phyloP scores from a whole-genome alignment of 164 flowering plant species.

The Kingdonia uniflora region DNA sequence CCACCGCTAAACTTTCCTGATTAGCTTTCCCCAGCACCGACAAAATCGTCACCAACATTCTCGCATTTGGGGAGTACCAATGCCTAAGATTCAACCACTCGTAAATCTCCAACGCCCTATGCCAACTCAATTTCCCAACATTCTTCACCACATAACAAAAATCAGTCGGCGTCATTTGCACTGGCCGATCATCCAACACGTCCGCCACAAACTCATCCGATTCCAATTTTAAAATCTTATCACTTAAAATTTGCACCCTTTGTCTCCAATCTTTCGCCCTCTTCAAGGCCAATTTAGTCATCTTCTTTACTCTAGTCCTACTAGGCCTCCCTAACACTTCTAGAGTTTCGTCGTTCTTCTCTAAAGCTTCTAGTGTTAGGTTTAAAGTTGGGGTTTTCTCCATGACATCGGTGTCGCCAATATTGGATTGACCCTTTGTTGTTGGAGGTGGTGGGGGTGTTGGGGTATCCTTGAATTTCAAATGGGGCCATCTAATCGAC shows the following conservation, averaged over 20 bases:
- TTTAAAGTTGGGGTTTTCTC: not conserved
- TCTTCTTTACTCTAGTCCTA: slow-evolving; percentile 53
- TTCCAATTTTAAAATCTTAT: slow-evolving; percentile 46
- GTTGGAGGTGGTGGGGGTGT: slow-evolving; percentile 14
- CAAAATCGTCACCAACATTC: slow-evolving; percentile 86
- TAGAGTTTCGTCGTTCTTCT: slow-evolving; percentile 20
- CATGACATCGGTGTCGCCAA: slow-evolving; percentile 6
- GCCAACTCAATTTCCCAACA: slow-evolving; percentile 80
- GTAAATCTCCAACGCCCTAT: slow-evolving; percentile 77
- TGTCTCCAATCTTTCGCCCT: slow-evolving; percentile 87
- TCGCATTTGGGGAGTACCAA: slow-evolving; percentile 73
- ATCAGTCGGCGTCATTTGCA: slow-evolving; percentile 92
- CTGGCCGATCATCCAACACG: slow-evolving; percentile 57
- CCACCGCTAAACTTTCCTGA: slow-evolving; percentile 72
- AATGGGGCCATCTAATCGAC: slow-evolving; percentile 73
- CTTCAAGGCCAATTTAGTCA: slow-evolving; percentile 71
- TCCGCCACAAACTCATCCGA: slow-evolving; percentile 70
- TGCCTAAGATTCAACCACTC: slow-evolving; percentile 86
- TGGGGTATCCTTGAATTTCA: slow-evolving; percentile 23
- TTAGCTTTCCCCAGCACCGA: slow-evolving; percentile 80
- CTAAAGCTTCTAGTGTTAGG: slow-evolving; percentile 4
- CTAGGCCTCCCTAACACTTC: slow-evolving; percentile 44
- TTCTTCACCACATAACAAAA: slow-evolving; percentile 80
- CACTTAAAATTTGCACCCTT: slow-evolving; percentile 61
- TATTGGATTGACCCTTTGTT: not conserved